Evolutionary conservation across 1,284 basidiomycete species (phyloP), one percentile per base, ranked within the genome.

Genomic region (Phaffia rhodozyma): DNA sequence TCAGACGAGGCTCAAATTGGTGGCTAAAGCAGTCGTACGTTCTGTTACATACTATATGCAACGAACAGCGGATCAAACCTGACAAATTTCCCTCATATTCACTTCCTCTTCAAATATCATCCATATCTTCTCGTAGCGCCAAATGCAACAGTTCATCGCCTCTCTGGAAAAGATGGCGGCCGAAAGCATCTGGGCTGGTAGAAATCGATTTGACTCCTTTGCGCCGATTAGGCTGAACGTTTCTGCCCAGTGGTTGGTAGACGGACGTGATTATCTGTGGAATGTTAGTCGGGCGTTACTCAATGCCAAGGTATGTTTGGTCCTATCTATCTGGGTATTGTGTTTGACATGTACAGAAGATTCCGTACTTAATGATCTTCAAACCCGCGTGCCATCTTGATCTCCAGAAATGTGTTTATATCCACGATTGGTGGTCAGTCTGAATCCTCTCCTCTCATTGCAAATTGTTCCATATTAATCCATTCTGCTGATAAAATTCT

Each of bases 211-310:
- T 73, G 89, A 86, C 67, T 94, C 90, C 69, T 98, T 65, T 30
- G 87, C 94, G 2, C 96, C 96, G 0, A 88, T 97, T 65, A 83
- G 94, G 21, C 76, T 90, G 70, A 93, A 97, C 71, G 93, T 93
- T 2, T 87, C 90, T 48, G 89, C 92, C 0, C 94, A 97, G 71
- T 98, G 96, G 96, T 84, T 98, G 3, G 92, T 97, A n/a, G 96
- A 99, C 76, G 96, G 94, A 86, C 84, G 92, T 21, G 92, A 97
- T 73, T 97, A 97, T 73, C 93, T 91, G 76, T 97, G 92, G 93
- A 94, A 94, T 72, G 78, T 98, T n/a, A 91, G 90, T 38, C 83
- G 91, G 56, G 94, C 96, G 0, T 87, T 98, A 60, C 79, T 89
- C 58, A 82, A 96, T 70, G 94, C 96, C 3, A 87, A 86, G 72